Conservation (phyloP, 208 protist genomes). For the Baffinella frigidus region DNA sequence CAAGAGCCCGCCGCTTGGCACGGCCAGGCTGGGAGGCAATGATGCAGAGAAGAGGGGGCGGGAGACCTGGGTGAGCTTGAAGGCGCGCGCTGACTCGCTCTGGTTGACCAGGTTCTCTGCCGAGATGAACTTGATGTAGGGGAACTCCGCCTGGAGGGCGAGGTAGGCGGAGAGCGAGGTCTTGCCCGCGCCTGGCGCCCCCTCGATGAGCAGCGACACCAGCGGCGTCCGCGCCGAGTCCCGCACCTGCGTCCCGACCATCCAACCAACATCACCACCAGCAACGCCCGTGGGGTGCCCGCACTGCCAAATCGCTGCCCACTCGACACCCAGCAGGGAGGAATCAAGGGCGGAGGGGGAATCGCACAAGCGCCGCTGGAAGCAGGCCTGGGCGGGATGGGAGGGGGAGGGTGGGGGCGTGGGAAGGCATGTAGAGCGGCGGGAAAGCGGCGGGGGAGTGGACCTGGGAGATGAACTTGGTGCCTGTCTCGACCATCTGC, state of each 20-base stretch:
- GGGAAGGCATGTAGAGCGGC: background rate
- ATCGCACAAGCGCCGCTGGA: constrained; percentile 74
- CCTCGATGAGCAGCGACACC: constrained; percentile 89
- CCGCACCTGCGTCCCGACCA: constrained; percentile 82
- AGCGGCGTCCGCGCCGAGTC: constrained; percentile 80
- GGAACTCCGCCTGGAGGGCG: background rate
- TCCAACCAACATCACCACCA: no score
- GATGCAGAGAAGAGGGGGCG: no score
- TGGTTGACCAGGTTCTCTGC: constrained; percentile 22
- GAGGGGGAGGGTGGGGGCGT: background rate
- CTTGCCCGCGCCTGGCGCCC: constrained; percentile 71
- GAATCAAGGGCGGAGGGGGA: no score
- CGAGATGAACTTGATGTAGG: constrained; percentile 57
- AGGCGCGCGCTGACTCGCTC: background rate
- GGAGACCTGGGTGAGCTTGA: constrained; percentile 32
- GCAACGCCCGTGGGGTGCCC: no score
- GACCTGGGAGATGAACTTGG: constrained; percentile 5
- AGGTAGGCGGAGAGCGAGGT: constrained; percentile 29
- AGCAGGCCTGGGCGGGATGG: constrained; percentile 58
- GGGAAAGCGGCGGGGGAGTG: background rate
- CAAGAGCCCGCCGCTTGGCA: no score
- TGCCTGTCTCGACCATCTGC: constrained; percentile 67
- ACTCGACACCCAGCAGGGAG: no score
- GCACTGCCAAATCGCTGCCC: no score
- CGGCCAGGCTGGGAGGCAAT: no score